A percentile compares a stretch with the other conserved stretches of the same genome.
Evolutionary conservation across 148 eudicot genomes (phyloP).

Genomic region (Rhododendron henanense): DNA sequence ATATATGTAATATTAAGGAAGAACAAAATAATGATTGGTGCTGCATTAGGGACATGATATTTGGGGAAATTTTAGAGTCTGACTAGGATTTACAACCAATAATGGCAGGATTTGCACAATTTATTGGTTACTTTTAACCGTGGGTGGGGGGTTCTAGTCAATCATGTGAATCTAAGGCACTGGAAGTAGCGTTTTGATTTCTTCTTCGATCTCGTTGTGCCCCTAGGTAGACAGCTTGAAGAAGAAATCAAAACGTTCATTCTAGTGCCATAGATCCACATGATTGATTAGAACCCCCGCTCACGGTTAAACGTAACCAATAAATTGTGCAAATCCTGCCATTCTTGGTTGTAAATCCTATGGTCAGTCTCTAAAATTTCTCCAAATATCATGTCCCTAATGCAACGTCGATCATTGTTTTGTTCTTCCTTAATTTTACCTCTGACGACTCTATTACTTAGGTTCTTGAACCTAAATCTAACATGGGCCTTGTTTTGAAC

Average conservation of each 20-base stretch:
- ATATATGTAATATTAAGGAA: not conserved
- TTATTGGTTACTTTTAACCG: too few species aligned
- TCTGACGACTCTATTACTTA: too few species aligned
- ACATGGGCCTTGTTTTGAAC: too few species aligned
- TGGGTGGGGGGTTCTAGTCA: not conserved
- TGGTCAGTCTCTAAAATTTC: not conserved
- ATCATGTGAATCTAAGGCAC: not conserved
- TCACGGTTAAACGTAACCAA: too few species aligned
- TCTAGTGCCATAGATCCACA: not conserved
- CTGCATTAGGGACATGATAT: not conserved
- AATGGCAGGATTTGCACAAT: not conserved
- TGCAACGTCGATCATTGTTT: not conserved
- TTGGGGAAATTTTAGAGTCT: too few species aligned
- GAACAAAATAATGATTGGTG: not conserved
- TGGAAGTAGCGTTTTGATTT: not conserved
- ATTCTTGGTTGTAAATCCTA: not conserved
- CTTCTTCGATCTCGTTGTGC: not conserved
- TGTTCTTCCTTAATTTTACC: not conserved
- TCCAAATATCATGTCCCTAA: not conserved
- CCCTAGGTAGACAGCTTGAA: not conserved
- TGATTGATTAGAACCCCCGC: not conserved
- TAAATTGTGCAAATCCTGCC: not conserved
- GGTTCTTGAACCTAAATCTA: too few species aligned
- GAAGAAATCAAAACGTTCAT: not conserved
- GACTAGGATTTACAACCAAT: not conserved